These are phyloP conservation scores for Colletotrichum tropicicola DNA, from an alignment of 2,329 filamentous ascomycete genomes.

Conservation along the genomic window DNA sequence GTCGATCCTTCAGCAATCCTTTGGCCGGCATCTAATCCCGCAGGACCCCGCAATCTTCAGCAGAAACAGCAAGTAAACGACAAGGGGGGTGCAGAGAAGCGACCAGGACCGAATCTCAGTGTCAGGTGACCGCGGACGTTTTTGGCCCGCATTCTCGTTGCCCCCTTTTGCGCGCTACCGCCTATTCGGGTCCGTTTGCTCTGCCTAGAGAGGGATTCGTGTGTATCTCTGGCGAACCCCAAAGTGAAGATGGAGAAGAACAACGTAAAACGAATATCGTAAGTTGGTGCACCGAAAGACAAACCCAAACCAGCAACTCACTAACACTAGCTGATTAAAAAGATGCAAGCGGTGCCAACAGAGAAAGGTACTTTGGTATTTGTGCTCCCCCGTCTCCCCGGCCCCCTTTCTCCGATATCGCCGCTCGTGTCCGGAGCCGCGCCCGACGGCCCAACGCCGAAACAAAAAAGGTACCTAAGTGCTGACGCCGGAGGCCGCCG, in stretches of 20 bases:
- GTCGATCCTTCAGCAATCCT: neutral
- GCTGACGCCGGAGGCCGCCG: neutral
- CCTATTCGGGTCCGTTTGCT: neutral
- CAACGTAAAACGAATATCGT: slow-evolving; percentile 18
- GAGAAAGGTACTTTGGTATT: slow-evolving; percentile 14
- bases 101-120: neutral
- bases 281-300: neutral
- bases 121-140: slow-evolving; percentile 14
- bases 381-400: neutral
- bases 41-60: neutral
- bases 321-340: neutral
- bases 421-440: neutral
- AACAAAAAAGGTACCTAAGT: neutral
- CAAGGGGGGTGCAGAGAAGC: neutral
- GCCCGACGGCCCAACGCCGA: no score
- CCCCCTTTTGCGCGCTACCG: neutral
- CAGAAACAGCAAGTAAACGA: neutral
- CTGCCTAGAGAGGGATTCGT: neutral
- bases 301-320: neutral
- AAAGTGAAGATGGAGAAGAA: slow-evolving; percentile 8
- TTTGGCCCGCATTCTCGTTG: neutral
- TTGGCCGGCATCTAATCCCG: neutral
- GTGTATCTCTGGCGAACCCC: neutral
- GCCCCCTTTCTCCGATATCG: neutral
- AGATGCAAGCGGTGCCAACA: slow-evolving; percentile 25